A percentile compares a stretch with the other conserved stretches of the same genome.
phyloP scores from a whole-genome alignment of 306 rosid genomes.

The Begonia masoniana region DNA sequence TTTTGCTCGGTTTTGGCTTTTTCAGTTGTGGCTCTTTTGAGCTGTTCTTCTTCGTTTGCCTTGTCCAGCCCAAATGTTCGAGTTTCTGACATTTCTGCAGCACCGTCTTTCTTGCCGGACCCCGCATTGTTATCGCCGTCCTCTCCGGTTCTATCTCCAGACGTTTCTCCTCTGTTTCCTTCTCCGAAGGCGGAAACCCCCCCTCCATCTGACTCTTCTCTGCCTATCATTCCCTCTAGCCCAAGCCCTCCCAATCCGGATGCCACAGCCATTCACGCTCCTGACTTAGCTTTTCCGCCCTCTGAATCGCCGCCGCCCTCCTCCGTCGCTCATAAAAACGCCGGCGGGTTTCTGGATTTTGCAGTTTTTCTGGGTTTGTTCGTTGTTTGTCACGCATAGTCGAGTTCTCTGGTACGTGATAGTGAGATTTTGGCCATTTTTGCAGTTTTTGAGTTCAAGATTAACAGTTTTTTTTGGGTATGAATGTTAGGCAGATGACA shows the following conservation, averaged over 20 bases:
- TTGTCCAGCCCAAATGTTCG: background rate
- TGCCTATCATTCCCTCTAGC: constrained; percentile 44
- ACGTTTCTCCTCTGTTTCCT: constrained; percentile 37
- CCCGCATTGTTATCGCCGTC: constrained; percentile 22
- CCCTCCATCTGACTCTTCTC: constrained; percentile 32
- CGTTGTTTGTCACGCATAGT: constrained; percentile 1
- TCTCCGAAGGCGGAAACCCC: constrained; percentile 22
- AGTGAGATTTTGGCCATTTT: too few relatives aligned
- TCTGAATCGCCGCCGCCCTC: constrained; percentile 24
- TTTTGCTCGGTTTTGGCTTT: constrained; percentile 15
- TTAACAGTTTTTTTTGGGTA: too few relatives aligned
- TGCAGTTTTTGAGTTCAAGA: too few relatives aligned
- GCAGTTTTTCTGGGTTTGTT: constrained; percentile 10
- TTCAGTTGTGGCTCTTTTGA: constrained; percentile 8
- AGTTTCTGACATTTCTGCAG: constrained; percentile 33
- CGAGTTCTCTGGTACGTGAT: constrained; percentile 13
- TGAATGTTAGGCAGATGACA: too few relatives aligned
- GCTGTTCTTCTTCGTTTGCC: constrained; percentile 11
- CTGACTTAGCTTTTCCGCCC: constrained; percentile 23
- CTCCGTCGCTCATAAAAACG: constrained; percentile 6
- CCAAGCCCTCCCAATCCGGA: constrained; percentile 51
- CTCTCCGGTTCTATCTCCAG: constrained; percentile 30
- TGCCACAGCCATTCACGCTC: constrained; percentile 13
- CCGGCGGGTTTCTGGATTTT: constrained; percentile 5
- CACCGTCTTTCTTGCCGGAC: constrained; percentile 16